Evolutionary conservation across 768 basidiomycete genomes (phyloP), one percentile per base, ranked within the genome.

Genomic region (Phylloporus sp.): DNA sequence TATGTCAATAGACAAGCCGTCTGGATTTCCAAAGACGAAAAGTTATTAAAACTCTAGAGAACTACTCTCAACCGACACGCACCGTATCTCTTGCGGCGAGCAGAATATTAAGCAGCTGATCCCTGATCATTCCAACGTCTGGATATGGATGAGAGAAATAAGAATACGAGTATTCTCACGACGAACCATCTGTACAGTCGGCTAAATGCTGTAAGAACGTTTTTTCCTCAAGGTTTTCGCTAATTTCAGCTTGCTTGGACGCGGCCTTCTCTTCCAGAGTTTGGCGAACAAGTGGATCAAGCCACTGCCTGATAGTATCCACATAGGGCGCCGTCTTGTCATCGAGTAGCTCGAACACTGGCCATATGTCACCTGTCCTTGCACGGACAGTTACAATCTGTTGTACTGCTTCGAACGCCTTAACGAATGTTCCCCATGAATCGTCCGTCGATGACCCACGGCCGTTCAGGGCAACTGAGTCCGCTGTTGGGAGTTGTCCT

Each of bases 41-140:
- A 14, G 26, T 42, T 34, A 39, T 50, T 9, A 28, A 42, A 18
- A 46, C 14, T 10, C 21, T 23, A 24, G 29, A 34, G n/a, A 10
- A 18, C 7, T 13, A 33, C 35, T 26, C 1, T 43, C 24, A 24
- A 20, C 35, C 44, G 32, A 36, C 17, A 70, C 78, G 38, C 34
- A 84, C 85, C 28, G 89, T 90, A 66, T 92, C 89, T 44, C 89
- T 68, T 20, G 85, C 77, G 6, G 89, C 89, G 10, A 90, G 69
- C 3, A 92, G 69, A 62, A 90, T 80, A 58, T 80, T 90, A 38
- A 90, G 71, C 11, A 90, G 64, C 52, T 91, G 84, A 65, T 90
- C 86, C 18, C 84, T 79, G 44, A 92, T 85, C 34, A 81, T 62
- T 8, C 77, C 70, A 10, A 67, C 67, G 59, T 90, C 87, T 90